A percentile compares a stretch with the other conserved stretches of the same genome.
These are phyloP conservation scores for Epithemia pelagica DNA, from an alignment of 108 stramenopile genomes.

Conservation along the genomic window DNA sequence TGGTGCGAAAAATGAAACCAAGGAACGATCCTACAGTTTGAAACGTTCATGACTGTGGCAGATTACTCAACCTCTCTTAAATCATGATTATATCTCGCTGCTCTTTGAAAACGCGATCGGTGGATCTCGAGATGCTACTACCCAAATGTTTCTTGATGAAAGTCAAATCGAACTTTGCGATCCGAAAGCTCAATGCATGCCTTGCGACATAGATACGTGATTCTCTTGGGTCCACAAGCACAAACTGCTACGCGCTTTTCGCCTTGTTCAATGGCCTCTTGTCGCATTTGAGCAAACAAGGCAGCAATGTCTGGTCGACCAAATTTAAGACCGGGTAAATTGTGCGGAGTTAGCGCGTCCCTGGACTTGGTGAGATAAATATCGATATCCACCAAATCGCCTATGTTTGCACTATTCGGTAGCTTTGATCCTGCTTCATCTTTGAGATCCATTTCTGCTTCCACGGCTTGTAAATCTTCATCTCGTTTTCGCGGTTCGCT, in stretches of 20 bases:
- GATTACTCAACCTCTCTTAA: too few relatives aligned
- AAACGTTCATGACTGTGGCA: too few relatives aligned
- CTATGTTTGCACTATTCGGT: too few relatives aligned
- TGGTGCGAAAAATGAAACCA: too few relatives aligned
- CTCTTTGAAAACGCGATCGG: too few relatives aligned
- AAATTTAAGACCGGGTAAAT: neutral
- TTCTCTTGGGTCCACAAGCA: conserved; percentile 32
- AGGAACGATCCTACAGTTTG: too few relatives aligned
- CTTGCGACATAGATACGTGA: conserved; percentile 13
- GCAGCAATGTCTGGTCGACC: conserved; percentile 32
- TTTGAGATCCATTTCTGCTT: too few relatives aligned
- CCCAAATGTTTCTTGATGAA: conserved; percentile 15
- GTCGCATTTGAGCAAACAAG: conserved; percentile 24
- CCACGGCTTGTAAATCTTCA: too few relatives aligned
- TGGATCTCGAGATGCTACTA: too few relatives aligned
- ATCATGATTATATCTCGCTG: too few relatives aligned
- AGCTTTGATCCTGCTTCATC: neutral
- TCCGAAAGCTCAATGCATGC: conserved; percentile 23
- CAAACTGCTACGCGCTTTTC: conserved; percentile 36
- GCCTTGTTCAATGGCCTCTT: conserved; percentile 18
- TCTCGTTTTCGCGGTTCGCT: too few relatives aligned
- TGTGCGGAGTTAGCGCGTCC: conserved; percentile 1
- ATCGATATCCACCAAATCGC: conserved; percentile 15
- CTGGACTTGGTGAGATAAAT: conserved; percentile 20
- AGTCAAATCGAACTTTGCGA: conserved; percentile 20